A percentile compares a stretch with the other conserved stretches of the same genome.
Evolutionary conservation across 1,284 basidiomycete species (phyloP).

Genomic region (Pterula multifida): DNA sequence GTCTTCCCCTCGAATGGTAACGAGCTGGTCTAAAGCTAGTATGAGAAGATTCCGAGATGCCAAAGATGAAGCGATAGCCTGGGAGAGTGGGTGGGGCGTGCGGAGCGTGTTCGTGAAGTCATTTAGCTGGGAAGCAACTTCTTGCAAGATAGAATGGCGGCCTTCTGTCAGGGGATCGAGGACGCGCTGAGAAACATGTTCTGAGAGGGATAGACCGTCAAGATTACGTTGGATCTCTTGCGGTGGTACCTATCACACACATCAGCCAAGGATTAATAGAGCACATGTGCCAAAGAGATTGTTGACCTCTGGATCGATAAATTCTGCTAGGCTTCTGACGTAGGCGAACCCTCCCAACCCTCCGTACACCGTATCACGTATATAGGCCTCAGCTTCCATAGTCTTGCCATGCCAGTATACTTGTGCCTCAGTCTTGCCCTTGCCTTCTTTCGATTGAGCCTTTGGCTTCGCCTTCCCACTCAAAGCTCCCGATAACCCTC

Average conservation of each 20-base stretch:
- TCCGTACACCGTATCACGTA: conserved; percentile 63
- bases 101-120: conserved; percentile 3
- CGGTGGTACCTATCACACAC: conserved; percentile 3
- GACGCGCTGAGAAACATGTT: conserved; percentile 45
- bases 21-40: conserved; percentile 27
- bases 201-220: conserved; percentile 36
- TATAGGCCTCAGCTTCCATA: conserved; percentile 44
- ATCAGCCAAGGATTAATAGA: conserved; percentile 3
- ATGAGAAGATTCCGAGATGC: conserved; percentile 28
- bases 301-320: conserved; percentile 26
- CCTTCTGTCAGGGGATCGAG: conserved; percentile 54
- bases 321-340: conserved; percentile 61
- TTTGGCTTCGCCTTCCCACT: conserved; percentile 10
- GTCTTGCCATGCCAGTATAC: conserved; percentile 38
- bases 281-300: neutral
- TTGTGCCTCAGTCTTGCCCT: conserved; percentile 8
- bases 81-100: neutral
- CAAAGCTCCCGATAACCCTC: conserved; percentile 12
- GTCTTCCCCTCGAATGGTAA: conserved; percentile 30
- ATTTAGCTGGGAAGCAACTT: conserved; percentile 15
- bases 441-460: neutral
- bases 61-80: conserved; percentile 26
- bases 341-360: conserved; percentile 64
- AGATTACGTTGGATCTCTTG: conserved; percentile 9
- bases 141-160: conserved; percentile 26